A percentile compares a stretch with the other conserved stretches of the same genome.
Evolutionary conservation across 192 early-diverging fungal genomes (phyloP).

Genomic region (Diversispora epigaea): DNA sequence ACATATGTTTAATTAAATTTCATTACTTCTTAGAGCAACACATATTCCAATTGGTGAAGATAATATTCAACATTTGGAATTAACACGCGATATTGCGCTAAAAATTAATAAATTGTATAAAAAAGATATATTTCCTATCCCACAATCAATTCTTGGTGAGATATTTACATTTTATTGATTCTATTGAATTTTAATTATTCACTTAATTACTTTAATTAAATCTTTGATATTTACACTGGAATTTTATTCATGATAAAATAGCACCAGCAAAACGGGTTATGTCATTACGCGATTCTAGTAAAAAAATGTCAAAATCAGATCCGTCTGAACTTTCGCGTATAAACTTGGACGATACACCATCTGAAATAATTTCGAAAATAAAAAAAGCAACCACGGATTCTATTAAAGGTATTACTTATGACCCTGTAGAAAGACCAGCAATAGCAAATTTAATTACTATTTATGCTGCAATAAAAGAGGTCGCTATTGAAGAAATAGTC

Average conservation of each 20-base stretch:
- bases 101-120: constrained; percentile 76
- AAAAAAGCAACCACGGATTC: constrained; percentile 71
- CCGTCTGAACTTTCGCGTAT: constrained; percentile 70
- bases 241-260: constrained; percentile 9
- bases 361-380: constrained; percentile 66
- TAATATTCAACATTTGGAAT: constrained; percentile 88
- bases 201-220: constrained; percentile 30
- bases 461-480: constrained; percentile 55
- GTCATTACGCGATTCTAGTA: constrained; percentile 74
- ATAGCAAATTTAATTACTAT: constrained; percentile 83
- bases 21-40: constrained; percentile 51
- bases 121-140: constrained; percentile 64
- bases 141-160: constrained; percentile 62
- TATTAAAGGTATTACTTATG: constrained; percentile 65
- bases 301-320: constrained; percentile 92
- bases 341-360: constrained; percentile 70
- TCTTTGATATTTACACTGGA: background rate
- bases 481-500: constrained; percentile 48
- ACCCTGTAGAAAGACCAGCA: constrained; percentile 70
- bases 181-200: background rate
- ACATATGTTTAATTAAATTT: constrained; percentile 12
- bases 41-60: constrained; percentile 93
- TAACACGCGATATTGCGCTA: constrained; percentile 74
- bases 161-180: constrained; percentile 17
- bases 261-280: constrained; percentile 71